Evolutionary conservation across 2,329 filamentous ascomycete genomes (phyloP).

Genomic region (Claviceps sp.): DNA sequence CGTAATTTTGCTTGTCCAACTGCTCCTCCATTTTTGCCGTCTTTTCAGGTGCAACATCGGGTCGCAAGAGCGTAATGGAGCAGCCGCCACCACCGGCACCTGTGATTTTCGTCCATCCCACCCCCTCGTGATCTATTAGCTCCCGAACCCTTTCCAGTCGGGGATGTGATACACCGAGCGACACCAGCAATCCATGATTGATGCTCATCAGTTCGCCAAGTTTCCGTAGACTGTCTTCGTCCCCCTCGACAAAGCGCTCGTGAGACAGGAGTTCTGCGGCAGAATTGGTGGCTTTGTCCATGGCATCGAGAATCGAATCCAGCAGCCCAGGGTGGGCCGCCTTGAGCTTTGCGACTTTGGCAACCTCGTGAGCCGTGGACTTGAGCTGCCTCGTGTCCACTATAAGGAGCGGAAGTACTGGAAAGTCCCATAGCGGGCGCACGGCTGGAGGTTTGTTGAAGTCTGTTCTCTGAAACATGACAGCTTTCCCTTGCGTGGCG

Average conservation of each 20-base stretch:
- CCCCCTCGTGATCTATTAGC: conserved; percentile 73
- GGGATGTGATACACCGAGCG: conserved; percentile 87
- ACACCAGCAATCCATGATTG: conserved; percentile 86
- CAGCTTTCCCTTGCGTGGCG: conserved; percentile 81
- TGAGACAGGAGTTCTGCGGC: conserved; percentile 41
- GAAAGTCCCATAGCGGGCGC: conserved; percentile 69
- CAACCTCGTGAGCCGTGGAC: conserved; percentile 74
- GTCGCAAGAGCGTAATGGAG: conserved; percentile 78
- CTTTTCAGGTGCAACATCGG: conserved; percentile 41
- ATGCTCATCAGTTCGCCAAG: conserved; percentile 83
- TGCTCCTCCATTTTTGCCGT: conserved; percentile 50
- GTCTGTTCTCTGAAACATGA: conserved; percentile 74
- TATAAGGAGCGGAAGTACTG: conserved; percentile 77
- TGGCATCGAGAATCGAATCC: conserved; percentile 68
- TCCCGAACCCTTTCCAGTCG: conserved; percentile 84
- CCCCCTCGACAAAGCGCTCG: conserved; percentile 54
- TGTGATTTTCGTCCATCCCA: conserved; percentile 96
- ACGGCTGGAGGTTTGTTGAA: conserved; percentile 67
- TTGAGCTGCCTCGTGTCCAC: conserved; percentile 83
- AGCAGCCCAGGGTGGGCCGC: conserved; percentile 63
- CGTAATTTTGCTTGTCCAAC: conserved; percentile 60
- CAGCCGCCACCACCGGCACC: conserved; percentile 93
- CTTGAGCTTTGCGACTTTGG: conserved; percentile 65
- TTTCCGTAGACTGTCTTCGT: conserved; percentile 50
- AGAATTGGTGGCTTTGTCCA: conserved; percentile 55